phyloP scores from a whole-genome alignment of 1,284 basidiomycete species.

The Rugiboletus extremiorientalis region DNA sequence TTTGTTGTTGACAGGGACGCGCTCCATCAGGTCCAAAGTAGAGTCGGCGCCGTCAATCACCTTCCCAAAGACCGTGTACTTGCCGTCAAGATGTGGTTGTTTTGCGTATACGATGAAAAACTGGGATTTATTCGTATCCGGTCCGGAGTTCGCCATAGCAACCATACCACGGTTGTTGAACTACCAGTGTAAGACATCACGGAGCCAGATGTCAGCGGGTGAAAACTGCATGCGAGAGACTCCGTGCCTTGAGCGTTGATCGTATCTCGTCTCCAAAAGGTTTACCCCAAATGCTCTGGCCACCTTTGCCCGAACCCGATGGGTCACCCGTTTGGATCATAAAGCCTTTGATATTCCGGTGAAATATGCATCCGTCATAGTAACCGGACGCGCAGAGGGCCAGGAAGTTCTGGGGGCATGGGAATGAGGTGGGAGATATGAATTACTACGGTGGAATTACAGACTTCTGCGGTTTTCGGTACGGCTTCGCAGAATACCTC shows the following conservation, averaged over 20 bases:
- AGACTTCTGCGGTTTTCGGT: conserved; percentile 89
- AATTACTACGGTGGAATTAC: conserved; percentile 19
- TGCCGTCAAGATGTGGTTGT: conserved; percentile 88
- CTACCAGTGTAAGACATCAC: conserved; percentile 31
- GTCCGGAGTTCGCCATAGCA: conserved; percentile 97
- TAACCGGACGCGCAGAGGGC: conserved; percentile 89
- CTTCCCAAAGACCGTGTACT: conserved; percentile 93
- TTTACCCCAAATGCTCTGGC: conserved; percentile 84
- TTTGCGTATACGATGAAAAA: conserved; percentile 95
- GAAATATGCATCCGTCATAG: conserved; percentile 88
- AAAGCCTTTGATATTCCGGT: conserved; percentile 94
- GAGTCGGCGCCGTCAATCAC: conserved; percentile 95
- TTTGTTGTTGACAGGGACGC: conserved; percentile 87
- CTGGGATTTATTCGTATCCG: conserved; percentile 92
- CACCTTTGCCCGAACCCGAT: conserved; percentile 76
- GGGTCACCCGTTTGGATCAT: conserved; percentile 95
- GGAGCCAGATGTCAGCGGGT: background rate
- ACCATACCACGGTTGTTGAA: conserved; percentile 92
- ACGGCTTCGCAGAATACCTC: conserved; percentile 97
- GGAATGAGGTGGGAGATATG: conserved; percentile 4
- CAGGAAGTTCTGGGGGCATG: conserved; percentile 78
- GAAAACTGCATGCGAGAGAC: background rate
- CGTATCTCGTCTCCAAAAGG: conserved; percentile 90
- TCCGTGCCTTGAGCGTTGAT: conserved; percentile 82
- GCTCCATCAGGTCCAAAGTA: conserved; percentile 88